Evolutionary conservation across 1,284 basidiomycete genomes (phyloP), one percentile per base, ranked within the genome.

Genomic region (Paramarasmius palmivorus): DNA sequence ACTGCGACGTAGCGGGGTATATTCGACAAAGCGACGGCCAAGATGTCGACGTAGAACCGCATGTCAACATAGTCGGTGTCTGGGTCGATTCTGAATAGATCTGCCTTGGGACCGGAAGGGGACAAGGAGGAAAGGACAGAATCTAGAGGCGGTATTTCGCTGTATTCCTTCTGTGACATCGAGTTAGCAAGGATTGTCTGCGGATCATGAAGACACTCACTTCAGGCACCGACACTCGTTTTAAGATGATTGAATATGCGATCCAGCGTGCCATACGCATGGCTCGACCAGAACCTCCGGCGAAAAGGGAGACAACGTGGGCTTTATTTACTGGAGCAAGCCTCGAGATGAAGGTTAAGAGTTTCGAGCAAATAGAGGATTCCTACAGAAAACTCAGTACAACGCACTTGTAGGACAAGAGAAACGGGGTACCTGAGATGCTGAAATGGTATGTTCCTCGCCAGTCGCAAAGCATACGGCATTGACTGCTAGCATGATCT

Each of bases 21-120:
- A 53, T 86, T 78, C 6, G 78, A 75, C 44, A 90, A 62, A 2
- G 79, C 84, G 10, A 78, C 68, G 26, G 75, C 73, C 15, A 90
- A 73, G 17, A 90, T 74, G 22, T 74, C 69, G 14, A 83, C 68
- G 59, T 81, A 71, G 60, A 76, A 75, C 4, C 73, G 68, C 61
- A 91, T 73, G 45, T 80, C 75, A 35, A 81, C 75, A 59, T 83
- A 90, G 61, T 88, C 79, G 2, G 77, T 78, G 2, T 74, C 68
- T 20, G 76, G 72, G 19, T 73, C 58, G 40, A 81, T 63, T 38
- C 80, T 77, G 59, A 83, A 81, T 46, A 76, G 62, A 32, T 70
- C 69, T 40, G 50, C 48, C 38, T 48, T 32, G 7, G 64, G 64
- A 46, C 63, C 65, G 22, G 50, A 49, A 4, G 59, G 73, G 65